phyloP scores from a whole-genome alignment of 257 asterid genomes.

The Solanum virginianum region DNA sequence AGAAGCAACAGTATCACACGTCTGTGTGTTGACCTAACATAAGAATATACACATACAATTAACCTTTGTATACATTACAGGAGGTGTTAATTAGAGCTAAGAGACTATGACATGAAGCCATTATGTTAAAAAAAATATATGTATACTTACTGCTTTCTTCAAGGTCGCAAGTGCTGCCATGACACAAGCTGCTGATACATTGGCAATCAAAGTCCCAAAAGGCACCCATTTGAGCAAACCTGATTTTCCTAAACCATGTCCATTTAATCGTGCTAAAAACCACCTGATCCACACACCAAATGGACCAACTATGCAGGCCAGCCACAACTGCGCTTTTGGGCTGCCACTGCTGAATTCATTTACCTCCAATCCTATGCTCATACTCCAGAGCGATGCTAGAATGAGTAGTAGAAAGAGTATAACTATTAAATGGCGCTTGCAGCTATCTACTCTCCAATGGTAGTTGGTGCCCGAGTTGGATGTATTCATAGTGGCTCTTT shows the following conservation, averaged over 20 bases:
- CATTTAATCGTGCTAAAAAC: conserved; percentile 76
- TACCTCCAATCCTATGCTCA: conserved; percentile 24
- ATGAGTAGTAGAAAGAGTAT: conserved; percentile 24
- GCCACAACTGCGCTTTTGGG: conserved; percentile 41
- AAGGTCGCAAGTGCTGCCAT: conserved; percentile 80
- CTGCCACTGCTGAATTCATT: conserved; percentile 34
- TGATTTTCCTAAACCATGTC: conserved; percentile 56
- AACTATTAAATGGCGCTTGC: conserved; percentile 11
- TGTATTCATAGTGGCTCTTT: not conserved
- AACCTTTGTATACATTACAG: not conserved
- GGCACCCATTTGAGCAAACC: conserved; percentile 64
- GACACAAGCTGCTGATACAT: conserved; percentile 69
- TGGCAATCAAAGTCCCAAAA: conserved; percentile 84
- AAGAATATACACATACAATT: not conserved
- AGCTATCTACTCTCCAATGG: conserved; percentile 12
- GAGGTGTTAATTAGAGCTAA: not conserved
- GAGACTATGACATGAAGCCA: not conserved
- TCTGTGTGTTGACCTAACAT: conserved; percentile 26
- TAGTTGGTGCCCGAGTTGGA: not conserved
- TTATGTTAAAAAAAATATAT: not conserved
- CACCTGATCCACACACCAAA: conserved; percentile 86
- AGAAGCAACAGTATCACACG: conserved; percentile 36
- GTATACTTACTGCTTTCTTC: conserved; percentile 42
- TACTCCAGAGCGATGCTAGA: conserved; percentile 43
- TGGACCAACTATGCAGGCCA: conserved; percentile 83